Evolutionary conservation across 2,329 filamentous ascomycete genomes (phyloP).

Genomic region (Hymenoscyphus fraxineus): DNA sequence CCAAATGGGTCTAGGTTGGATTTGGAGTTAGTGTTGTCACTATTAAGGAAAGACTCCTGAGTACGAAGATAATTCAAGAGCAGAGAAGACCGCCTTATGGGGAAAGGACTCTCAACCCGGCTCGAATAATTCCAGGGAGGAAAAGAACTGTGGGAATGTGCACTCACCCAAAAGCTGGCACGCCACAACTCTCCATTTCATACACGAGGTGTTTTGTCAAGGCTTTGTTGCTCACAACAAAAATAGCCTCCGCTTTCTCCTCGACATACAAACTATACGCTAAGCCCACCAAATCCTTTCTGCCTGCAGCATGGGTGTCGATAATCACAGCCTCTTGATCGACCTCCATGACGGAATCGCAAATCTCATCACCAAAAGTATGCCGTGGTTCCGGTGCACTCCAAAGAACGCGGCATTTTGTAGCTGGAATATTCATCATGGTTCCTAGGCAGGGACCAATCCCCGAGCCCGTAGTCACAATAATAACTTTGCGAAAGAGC

Average conservation of each 20-base stretch:
- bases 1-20: not conserved
- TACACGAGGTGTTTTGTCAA: slow-evolving; percentile 39
- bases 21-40: too few species aligned
- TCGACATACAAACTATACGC: slow-evolving; percentile 33
- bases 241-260: slow-evolving; percentile 37
- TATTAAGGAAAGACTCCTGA: too few species aligned
- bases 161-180: slow-evolving; percentile 34
- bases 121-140: too few species aligned
- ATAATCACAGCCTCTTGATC: slow-evolving; percentile 36
- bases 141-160: too few species aligned
- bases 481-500: slow-evolving; percentile 36
- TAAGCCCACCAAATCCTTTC: slow-evolving; percentile 36
- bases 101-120: too few species aligned
- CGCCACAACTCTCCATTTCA: slow-evolving; percentile 37
- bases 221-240: slow-evolving; percentile 37
- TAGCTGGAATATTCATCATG: slow-evolving; percentile 31
- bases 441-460: slow-evolving; percentile 38
- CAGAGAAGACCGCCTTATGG: too few species aligned
- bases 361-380: slow-evolving; percentile 37
- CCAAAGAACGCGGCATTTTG: slow-evolving; percentile 36
- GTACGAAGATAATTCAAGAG: too few species aligned
- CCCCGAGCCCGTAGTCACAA: slow-evolving; percentile 40
- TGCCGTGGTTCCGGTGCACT: slow-evolving; percentile 34
- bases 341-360: slow-evolving; percentile 33
- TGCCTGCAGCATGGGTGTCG: slow-evolving; percentile 35